These are phyloP conservation scores for Leishmania gerbilli DNA, from an alignment of 208 protist species.

Conservation along the genomic window DNA sequence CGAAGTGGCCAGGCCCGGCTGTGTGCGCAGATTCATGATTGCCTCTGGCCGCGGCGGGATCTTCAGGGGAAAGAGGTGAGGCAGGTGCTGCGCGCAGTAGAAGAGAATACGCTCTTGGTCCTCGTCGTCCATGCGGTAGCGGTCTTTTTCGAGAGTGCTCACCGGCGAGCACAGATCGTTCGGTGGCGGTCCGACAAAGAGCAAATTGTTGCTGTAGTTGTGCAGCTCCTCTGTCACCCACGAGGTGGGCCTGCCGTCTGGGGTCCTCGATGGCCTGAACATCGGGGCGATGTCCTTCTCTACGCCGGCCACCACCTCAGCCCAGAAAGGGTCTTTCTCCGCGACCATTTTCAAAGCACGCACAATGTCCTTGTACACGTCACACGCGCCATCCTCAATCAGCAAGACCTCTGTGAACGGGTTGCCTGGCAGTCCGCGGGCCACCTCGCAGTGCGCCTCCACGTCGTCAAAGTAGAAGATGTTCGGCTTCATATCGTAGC, in stretches of 20 bases:
- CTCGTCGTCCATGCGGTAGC: slow-evolving; percentile 64
- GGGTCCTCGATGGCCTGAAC: slow-evolving; percentile 42
- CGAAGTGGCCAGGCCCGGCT: slow-evolving; percentile 66
- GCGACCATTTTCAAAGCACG: slow-evolving; percentile 56
- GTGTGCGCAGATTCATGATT: slow-evolving; percentile 43
- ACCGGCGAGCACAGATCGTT: slow-evolving; percentile 47
- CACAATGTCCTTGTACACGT: slow-evolving; percentile 74
- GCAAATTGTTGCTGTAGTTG: slow-evolving; percentile 73
- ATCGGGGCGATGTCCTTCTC: slow-evolving; percentile 71
- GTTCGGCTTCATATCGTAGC: slow-evolving; percentile 68
- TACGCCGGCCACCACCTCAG: slow-evolving; percentile 47
- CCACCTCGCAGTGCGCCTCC: slow-evolving; percentile 62
- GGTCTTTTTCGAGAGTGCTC: slow-evolving; percentile 28
- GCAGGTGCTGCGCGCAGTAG: slow-evolving; percentile 73
- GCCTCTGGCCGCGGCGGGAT: slow-evolving; percentile 31
- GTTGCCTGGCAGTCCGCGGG: slow-evolving; percentile 48
- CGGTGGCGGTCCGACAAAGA: slow-evolving; percentile 63
- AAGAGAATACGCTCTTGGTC: slow-evolving; percentile 77
- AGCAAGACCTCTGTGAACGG: slow-evolving; percentile 72
- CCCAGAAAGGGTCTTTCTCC: slow-evolving; percentile 70
- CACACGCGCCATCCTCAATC: slow-evolving; percentile 65
- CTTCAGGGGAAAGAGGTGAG: slow-evolving; percentile 66
- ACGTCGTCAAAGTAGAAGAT: slow-evolving; percentile 84
- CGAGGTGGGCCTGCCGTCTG: slow-evolving; percentile 47
- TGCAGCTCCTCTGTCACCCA: slow-evolving; percentile 78